Evolutionary conservation across 2,329 filamentous ascomycete genomes (phyloP), one percentile per base, ranked within the genome.

Genomic region (Hypoxylon sp.): DNA sequence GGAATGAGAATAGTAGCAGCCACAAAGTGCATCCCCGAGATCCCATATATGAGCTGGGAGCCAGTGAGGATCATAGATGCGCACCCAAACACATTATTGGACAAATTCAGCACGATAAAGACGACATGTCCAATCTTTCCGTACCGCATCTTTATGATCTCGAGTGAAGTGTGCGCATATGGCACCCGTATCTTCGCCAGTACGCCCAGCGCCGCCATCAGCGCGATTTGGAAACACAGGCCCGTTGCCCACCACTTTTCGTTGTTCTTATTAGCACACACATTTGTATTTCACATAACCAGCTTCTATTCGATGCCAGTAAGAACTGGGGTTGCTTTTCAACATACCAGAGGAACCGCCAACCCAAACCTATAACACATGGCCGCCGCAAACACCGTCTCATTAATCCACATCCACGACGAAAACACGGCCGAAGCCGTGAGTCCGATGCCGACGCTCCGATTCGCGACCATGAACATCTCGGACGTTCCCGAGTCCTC

Each of bases 91-190:
- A 84, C 76, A 42, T 84, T 84, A 61, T 82, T 82, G 3, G 78
- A 74, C 5, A 83, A 64, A 52, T 83, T 82, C 24, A 84, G 70
- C 2, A 81, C 68, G 11, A 82, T 81, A 46, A 82, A 83, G 0
- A 82, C 75, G 9, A 80, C 64, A 67, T 84, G 81, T 0, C 76
- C 80, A 11, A 80, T 73, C 24, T 76, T 80, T 4, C 83, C 83
- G 70, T 86, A 86, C 63, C 84, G 77, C 76, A 81, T 81, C 3
- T 79, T 79, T 42, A 86, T 81, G 48, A 86, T 84, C 69, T 86
- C 84, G 1, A 86, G 78, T 2, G 82, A 84, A 0, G 84, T 86
- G 62, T 86, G 84, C 0, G 84, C 84, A 63, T 85, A 84, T 0
- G 84, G 84, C 0, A 85, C 83, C 42, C 84, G 76, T 35, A 85